Evolutionary conservation across 1,284 basidiomycete species (phyloP), one percentile per base, ranked within the genome.

Genomic region (Apiotrichum laibachii): DNA sequence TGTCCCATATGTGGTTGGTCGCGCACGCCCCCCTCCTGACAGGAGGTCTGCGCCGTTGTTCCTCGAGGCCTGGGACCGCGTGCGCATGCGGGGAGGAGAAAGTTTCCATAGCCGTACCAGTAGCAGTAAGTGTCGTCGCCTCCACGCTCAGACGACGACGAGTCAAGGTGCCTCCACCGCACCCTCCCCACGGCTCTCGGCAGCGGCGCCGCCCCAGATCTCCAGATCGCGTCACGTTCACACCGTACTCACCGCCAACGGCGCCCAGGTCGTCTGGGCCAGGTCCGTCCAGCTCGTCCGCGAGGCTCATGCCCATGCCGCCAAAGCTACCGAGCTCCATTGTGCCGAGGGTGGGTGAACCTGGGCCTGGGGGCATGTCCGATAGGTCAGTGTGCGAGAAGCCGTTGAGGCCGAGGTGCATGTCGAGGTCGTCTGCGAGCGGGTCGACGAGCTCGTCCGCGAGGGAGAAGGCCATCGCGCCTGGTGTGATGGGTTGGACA

Each of bases 401-500:
- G 26, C 26, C 26, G 40, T 42, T 42, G 46, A 47, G 46, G 34
- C 21, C 48, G 31, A 50, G 35, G 34, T 35, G 31, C 21, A 45
- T 31, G 26, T 31, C 26, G 26, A 31, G 26, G 26, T 31, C 21
- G 45, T 40, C 44, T 1, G 22, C 51, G 19, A 53, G 43, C 37
- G 33, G 42, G 34, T 48, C 54, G 18, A 21, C 43, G 42, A 62
- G 61, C 55, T 62, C 61, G 51, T 62, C 57, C 12, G 61, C 61
- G 35, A 62, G 51, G 7, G 59, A 54, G 49, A 59, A 59, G 15
- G 61, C 57, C 61, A 62, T 62, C 31, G 26, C 9, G 50, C 15
- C 21, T 50, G 34, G 8, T 8, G 47, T 35, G 18, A 12, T 50
- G 8, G 18, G 33, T n/a, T 12, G 26, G 31, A 16, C 33, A 21